These are phyloP conservation scores for Rhodotorula graminis DNA, from an alignment of 768 basidiomycete species.

Conservation along the genomic window DNA sequence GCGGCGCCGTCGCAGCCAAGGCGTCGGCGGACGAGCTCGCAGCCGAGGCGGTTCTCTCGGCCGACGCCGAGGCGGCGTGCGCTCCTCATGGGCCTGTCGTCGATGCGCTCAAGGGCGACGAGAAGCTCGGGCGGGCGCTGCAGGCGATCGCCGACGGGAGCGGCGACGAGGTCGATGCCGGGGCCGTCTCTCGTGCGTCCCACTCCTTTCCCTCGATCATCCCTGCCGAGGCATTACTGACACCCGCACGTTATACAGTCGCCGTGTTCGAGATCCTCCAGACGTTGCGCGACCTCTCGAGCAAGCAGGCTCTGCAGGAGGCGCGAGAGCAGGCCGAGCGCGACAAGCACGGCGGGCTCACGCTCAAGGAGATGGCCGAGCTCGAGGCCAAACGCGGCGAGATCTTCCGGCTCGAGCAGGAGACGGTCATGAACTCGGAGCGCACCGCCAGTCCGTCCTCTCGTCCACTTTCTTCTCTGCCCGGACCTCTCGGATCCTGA, in stretches of 20 bases:
- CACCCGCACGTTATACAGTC: neutral
- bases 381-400: constrained; percentile 25
- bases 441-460: constrained; percentile 13
- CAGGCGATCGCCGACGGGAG: constrained; percentile 1
- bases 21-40: neutral
- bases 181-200: neutral
- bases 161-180: constrained; percentile 1
- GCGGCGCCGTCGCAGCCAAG: neutral
- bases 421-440: neutral
- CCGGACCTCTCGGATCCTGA: neutral
- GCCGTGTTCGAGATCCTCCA: constrained; percentile 30
- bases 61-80: neutral
- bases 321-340: neutral
- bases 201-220: too few species aligned
- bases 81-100: neutral
- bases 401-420: constrained; percentile 16
- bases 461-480: neutral
- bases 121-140: neutral
- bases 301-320: constrained; percentile 17
- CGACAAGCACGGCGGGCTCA: neutral
- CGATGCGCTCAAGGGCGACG: constrained; percentile 9
- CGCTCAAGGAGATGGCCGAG: constrained; percentile 16
- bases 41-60: neutral
- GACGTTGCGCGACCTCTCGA: constrained; percentile 10
- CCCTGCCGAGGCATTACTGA: accelerated